Percentiles rank a stretch among this genome's conserved stretches.
Evolutionary conservation across 2,329 filamentous ascomycete species (phyloP).

Genomic region (Pseudogymnoascus sp.): DNA sequence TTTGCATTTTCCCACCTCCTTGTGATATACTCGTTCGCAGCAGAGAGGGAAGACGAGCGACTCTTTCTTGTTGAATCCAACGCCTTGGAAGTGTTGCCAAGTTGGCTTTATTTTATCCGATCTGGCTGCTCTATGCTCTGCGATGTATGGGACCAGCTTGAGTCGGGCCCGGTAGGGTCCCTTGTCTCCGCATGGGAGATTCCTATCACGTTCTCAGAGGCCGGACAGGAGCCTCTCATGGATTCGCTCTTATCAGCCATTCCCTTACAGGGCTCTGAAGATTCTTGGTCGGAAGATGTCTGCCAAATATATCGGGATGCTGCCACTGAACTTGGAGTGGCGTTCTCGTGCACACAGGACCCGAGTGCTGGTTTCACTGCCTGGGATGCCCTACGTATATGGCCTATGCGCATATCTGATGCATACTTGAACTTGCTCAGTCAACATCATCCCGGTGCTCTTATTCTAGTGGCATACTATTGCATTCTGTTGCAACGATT

Average conservation of each 20-base stretch:
- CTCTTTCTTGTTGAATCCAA: slow-evolving; percentile 11
- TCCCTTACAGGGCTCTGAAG: slow-evolving; percentile 5
- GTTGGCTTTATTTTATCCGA: slow-evolving; percentile 18
- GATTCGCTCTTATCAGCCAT: slow-evolving; percentile 9
- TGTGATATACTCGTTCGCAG: slow-evolving; percentile 18
- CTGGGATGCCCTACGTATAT: slow-evolving; percentile 18
- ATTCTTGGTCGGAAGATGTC: slow-evolving; percentile 10
- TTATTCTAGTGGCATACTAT: slow-evolving; percentile 20
- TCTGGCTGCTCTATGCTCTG: slow-evolving; percentile 17
- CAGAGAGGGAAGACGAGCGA: slow-evolving; percentile 17
- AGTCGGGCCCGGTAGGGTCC: slow-evolving; percentile 11
- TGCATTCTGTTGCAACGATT: slow-evolving; percentile 18
- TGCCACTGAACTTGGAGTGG: slow-evolving; percentile 13
- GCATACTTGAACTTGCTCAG: slow-evolving; percentile 15
- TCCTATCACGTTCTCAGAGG: slow-evolving; percentile 10
- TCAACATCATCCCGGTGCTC: slow-evolving; percentile 13
- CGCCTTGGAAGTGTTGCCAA: slow-evolving; percentile 11
- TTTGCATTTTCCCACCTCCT: slow-evolving; percentile 16
- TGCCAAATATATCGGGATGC: slow-evolving; percentile 11
- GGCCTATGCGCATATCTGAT: slow-evolving; percentile 16
- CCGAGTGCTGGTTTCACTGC: slow-evolving; percentile 12
- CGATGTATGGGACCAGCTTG: slow-evolving; percentile 14
- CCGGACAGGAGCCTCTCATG: neutral
- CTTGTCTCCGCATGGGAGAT: slow-evolving; percentile 14
- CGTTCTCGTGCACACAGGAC: slow-evolving; percentile 13